Conservation (phyloP, 768 basidiomycete species). For the Leucosporidium yakuticum region DNA sequence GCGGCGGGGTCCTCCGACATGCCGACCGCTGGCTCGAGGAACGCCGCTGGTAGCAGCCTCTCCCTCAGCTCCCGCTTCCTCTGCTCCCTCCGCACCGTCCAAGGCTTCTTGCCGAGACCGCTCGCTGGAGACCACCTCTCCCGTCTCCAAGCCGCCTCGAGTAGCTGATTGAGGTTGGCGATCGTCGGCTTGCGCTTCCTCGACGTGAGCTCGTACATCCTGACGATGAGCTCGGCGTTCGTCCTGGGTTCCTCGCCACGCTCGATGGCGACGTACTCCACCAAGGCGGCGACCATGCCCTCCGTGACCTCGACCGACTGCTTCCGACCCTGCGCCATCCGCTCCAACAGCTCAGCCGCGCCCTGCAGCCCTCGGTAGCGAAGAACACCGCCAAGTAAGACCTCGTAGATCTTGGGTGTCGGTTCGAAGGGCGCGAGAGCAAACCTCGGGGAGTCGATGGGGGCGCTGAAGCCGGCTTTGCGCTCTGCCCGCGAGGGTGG, state of each 20-base stretch:
- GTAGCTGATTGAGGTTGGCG: constrained; percentile 15
- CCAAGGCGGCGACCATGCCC: constrained; percentile 22
- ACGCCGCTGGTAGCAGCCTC: too few species aligned
- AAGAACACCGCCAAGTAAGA: constrained; percentile 18
- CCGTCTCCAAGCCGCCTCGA: constrained; percentile 24
- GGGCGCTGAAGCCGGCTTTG: neutral
- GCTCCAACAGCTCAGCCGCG: constrained; percentile 9
- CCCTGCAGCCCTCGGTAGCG: constrained; percentile 13
- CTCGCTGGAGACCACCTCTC: constrained; percentile 4
- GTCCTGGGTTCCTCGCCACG: neutral
- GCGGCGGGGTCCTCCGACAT: too few species aligned
- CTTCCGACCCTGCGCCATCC: neutral
- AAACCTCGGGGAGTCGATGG: too few species aligned
- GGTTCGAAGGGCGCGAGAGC: neutral
- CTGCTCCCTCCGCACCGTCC: neutral
- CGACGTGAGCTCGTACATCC: constrained; percentile 9
- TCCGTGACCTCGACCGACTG: constrained; percentile 10
- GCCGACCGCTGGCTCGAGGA: too few species aligned
- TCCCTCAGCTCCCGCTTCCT: neutral
- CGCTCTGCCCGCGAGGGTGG: neutral
- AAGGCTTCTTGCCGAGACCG: too few species aligned
- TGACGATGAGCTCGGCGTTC: constrained; percentile 6
- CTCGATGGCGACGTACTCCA: constrained; percentile 18
- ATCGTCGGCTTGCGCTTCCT: constrained; percentile 10
- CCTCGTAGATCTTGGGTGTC: constrained; percentile 12